Conservation (phyloP, 345 rosid species). For the Populus ilicifolia region DNA sequence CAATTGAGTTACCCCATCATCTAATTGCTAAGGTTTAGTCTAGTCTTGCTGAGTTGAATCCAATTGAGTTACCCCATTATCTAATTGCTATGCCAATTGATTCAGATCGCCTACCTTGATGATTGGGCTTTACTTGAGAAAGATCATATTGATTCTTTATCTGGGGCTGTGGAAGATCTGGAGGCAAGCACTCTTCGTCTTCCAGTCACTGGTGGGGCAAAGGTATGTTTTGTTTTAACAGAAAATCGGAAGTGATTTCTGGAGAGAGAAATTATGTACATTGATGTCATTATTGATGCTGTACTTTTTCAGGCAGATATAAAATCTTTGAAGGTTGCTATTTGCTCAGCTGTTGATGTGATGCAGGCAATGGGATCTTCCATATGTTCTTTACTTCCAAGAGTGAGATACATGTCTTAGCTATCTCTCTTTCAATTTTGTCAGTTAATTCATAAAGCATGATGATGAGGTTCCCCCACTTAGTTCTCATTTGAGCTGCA, state of each 20-base stretch:
- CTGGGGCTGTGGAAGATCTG: constrained; percentile 78
- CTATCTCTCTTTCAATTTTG: constrained; percentile 4
- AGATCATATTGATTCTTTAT: constrained; percentile 69
- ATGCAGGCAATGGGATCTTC: constrained; percentile 88
- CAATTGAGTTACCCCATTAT: constrained; percentile 5
- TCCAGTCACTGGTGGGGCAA: constrained; percentile 86
- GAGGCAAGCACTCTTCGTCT: constrained; percentile 87
- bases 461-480: background rate
- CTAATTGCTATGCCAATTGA: constrained; percentile 22
- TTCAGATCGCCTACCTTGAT: constrained; percentile 71
- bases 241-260: background rate
- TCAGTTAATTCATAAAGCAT: background rate
- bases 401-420: constrained; percentile 42
- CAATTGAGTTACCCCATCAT: constrained; percentile 5
- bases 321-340: constrained; percentile 69
- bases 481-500: background rate
- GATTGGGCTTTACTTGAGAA: constrained; percentile 83
- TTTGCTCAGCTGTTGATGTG: constrained; percentile 87
- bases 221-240: constrained; percentile 40
- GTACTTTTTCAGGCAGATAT: constrained; percentile 57
- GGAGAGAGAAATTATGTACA: constrained; percentile 11
- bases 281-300: constrained; percentile 15
- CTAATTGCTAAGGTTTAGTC: constrained; percentile 3
- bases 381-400: constrained; percentile 57
- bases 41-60: background rate